phyloP scores from a whole-genome alignment of 176 grass and related monocot genomes.

The Aegilops tauschii region DNA sequence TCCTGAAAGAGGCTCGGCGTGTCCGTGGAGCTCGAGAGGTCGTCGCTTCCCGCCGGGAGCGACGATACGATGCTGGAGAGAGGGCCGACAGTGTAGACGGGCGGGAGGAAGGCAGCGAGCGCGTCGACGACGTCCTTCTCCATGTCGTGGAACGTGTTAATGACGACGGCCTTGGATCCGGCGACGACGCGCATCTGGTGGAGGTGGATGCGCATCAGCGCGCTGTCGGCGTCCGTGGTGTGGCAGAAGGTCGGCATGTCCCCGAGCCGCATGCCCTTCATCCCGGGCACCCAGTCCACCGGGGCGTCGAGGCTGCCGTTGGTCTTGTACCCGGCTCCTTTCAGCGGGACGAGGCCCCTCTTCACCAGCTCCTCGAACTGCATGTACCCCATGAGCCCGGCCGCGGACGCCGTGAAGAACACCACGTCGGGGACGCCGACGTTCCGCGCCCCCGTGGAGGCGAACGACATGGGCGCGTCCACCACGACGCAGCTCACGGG shows the following conservation, averaged over 20 bases:
- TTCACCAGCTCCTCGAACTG: neutral
- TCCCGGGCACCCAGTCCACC: conserved; percentile 44
- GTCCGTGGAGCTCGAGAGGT: neutral
- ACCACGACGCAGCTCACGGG: neutral
- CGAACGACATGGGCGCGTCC: neutral
- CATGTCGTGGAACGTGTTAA: neutral
- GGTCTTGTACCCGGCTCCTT: neutral
- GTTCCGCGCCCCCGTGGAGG: neutral
- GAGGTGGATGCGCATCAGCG: conserved; percentile 8
- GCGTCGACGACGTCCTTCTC: conserved; percentile 3
- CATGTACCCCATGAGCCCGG: conserved; percentile 1
- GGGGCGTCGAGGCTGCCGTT: neutral
- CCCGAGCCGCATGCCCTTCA: conserved; percentile 30
- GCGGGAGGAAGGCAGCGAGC: neutral
- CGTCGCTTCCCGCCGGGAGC: neutral
- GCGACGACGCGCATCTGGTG: neutral
- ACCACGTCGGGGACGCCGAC: neutral
- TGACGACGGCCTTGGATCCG: neutral
- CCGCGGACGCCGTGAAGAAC: conserved; percentile 6
- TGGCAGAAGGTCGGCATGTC: conserved; percentile 46
- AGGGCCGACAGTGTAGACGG: conserved; percentile 5
- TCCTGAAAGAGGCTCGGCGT: neutral
- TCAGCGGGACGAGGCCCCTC: conserved; percentile 12
- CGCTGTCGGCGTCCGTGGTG: neutral
- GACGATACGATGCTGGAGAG: neutral